Conservation (phyloP, 441 rosid species). For the Arabidopsis lyrata region DNA sequence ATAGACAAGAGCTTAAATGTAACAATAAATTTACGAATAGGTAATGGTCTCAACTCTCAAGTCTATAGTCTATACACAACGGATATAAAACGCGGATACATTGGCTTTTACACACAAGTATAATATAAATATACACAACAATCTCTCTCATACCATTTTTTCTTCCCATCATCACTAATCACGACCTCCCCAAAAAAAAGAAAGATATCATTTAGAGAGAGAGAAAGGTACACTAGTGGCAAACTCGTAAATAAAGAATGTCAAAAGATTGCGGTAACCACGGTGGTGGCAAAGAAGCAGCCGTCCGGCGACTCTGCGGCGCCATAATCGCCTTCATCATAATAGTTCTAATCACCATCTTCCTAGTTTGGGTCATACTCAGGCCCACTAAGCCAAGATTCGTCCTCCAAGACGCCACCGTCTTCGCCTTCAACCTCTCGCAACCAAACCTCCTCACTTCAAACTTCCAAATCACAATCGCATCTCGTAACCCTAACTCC, state of each 20-base stretch:
- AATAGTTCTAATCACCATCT: slow-evolving; percentile 58
- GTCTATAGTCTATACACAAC: background rate
- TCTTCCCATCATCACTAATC: slow-evolving; percentile 20
- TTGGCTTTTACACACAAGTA: slow-evolving; percentile 5
- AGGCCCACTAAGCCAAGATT: slow-evolving; percentile 79
- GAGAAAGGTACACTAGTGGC: slow-evolving; percentile 41
- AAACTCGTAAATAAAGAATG: slow-evolving; percentile 48
- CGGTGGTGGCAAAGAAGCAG: slow-evolving; percentile 47
- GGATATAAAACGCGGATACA: slow-evolving; percentile 28
- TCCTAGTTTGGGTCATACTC: slow-evolving; percentile 78
- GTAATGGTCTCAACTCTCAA: slow-evolving; percentile 4
- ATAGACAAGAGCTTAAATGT: slow-evolving; percentile 12
- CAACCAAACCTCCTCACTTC: slow-evolving; percentile 73
- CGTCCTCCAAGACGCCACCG: slow-evolving; percentile 92
- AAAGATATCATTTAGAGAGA: slow-evolving; percentile 41
- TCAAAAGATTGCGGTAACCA: slow-evolving; percentile 65
- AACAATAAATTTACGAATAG: background rate
- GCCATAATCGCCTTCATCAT: slow-evolving; percentile 59
- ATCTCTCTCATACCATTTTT: slow-evolving; percentile 26
- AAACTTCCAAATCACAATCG: slow-evolving; percentile 77
- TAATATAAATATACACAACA: slow-evolving; percentile 37
- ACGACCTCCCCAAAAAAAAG: slow-evolving; percentile 16
- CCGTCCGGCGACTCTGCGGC: slow-evolving; percentile 45
- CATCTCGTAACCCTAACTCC: slow-evolving; percentile 83
- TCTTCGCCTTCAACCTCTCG: slow-evolving; percentile 77